Evolutionary conservation across 106 monocot species (phyloP), one percentile per base, ranked within the genome.

Genomic region (Xerophyta viscosa): DNA sequence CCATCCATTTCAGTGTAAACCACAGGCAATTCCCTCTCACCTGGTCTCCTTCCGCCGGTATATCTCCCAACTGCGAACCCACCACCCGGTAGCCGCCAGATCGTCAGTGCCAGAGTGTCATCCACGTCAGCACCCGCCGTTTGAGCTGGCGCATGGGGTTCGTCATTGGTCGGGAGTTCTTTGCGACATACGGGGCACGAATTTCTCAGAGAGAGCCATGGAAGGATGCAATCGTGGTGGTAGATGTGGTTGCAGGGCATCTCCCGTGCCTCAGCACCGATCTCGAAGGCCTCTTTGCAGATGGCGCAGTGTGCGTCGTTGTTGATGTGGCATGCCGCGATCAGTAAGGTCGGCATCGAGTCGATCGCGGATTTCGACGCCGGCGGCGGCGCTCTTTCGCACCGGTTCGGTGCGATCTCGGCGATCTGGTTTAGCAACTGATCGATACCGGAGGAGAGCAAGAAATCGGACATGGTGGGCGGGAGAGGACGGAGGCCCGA

Each of bases 1-100:
- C 77, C 82, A 44, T 77, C 82, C 76, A 82, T 66, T 65, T 82
- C 82, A 0, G 82, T 77, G 66, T 73, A 77, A 23, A 82, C 82
- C 0, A 66, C 77, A 0, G 77, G 82, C 18, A 82, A 63, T 61
- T 82, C 68, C 51, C 67, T 44, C 42, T 61, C 70, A 50, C 60
- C 56, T 8, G 60, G 59, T 24, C 70, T 54, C 24, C 50, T 24
- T 21, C 64, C 70, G 1, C 77, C 72, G 0, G 72, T 31, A 24
- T 77, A 77, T 62, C 82, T 64, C 56, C 82, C 82, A 0, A 82
- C 77, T 0, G 82, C 82, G 18, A 72, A 82, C 24, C 82, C 82
- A 4, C 82, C 82, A 2, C 82, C 77, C 1, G 82, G 82, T 25
- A 82, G 62, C 67, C 82, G 64, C 82, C 82, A 82, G 13, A 82